A percentile compares a stretch with the other conserved stretches of the same genome.
Conservation (phyloP, 2,329 filamentous ascomycete species). For the Torrubiella hemipterigena region DNA sequence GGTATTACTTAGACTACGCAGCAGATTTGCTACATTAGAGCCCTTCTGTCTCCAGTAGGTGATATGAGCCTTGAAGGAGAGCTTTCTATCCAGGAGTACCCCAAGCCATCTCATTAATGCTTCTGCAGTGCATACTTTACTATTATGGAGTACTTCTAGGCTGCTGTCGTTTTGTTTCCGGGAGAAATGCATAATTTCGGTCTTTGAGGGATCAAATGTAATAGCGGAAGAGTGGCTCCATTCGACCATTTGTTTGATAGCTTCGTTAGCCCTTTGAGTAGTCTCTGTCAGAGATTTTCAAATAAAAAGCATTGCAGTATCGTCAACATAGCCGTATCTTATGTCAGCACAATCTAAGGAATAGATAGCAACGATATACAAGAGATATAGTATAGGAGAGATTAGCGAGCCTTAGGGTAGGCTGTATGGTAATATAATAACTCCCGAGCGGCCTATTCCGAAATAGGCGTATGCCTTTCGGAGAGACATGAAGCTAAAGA, state of each 20-base stretch:
- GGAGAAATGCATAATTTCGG: constrained; percentile 12
- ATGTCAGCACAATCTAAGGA: not conserved
- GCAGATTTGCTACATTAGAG: constrained; percentile 5
- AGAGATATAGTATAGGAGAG: constrained; percentile 4
- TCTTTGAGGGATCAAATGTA: constrained; percentile 11
- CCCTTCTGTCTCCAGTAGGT: constrained; percentile 9
- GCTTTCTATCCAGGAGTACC: constrained; percentile 9
- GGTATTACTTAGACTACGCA: constrained; percentile 6
- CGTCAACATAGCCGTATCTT: constrained; percentile 4
- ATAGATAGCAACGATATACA: constrained; percentile 4
- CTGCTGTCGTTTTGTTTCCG: too few species aligned
- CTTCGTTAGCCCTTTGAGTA: constrained; percentile 3
- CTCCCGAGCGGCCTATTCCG: constrained; percentile 1
- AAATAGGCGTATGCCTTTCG: constrained; percentile 3
- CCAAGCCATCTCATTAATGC: constrained; percentile 11
- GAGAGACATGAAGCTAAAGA: constrained; percentile 2
- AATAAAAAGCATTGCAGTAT: constrained; percentile 5
- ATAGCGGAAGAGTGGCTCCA: constrained; percentile 10
- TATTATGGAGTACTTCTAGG: constrained; percentile 3
- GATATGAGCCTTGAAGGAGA: constrained; percentile 9
- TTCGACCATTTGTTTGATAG: constrained; percentile 6
- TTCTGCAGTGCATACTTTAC: constrained; percentile 1
- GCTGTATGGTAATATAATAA: constrained; percentile 1
- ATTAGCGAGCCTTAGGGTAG: constrained; percentile 5
- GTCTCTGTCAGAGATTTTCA: constrained; percentile 8